These are phyloP conservation scores for Emericellopsis terricola DNA, from an alignment of 495 filamentous ascomycete genomes.

Conservation along the genomic window DNA sequence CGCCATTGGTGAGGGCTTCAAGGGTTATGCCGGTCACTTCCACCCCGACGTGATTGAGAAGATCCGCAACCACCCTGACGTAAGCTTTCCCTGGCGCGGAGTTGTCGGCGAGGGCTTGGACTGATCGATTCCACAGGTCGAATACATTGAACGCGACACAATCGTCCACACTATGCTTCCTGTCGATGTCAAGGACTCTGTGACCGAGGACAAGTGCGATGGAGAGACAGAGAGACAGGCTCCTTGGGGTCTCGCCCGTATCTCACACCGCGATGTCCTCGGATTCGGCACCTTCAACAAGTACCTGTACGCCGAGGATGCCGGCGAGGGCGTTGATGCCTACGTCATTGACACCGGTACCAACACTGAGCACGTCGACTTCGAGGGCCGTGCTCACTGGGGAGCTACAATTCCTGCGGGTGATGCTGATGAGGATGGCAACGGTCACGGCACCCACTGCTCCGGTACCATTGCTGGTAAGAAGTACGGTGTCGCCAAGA, in stretches of 20 bases:
- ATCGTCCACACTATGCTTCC: constrained; percentile 61
- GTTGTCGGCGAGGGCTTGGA: too few species aligned
- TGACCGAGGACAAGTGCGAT: constrained; percentile 11
- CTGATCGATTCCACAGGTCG: too few species aligned
- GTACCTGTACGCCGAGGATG: constrained; percentile 80
- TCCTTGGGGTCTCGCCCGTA: constrained; percentile 94
- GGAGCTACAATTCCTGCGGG: constrained; percentile 81
- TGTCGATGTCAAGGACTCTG: constrained; percentile 8
- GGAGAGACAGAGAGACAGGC: constrained; percentile 66
- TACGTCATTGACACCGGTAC: constrained; percentile 98
- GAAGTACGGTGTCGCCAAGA: constrained; percentile 99
- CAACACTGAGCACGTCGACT: constrained; percentile 87
- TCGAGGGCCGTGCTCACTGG: constrained; percentile 89
- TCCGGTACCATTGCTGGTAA: constrained; percentile 94
- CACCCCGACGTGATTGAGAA: constrained; percentile 82
- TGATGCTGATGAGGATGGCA: constrained; percentile 84
- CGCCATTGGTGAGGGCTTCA: constrained; percentile 64
- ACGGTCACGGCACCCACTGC: constrained; percentile 98
- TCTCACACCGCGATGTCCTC: constrained; percentile 81
- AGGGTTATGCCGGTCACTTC: constrained; percentile 94
- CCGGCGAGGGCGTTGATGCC: constrained; percentile 95
- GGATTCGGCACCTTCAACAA: constrained; percentile 92
- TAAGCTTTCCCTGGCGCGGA: constrained; percentile 39
- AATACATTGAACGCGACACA: constrained; percentile 89
- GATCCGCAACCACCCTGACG: constrained; percentile 91